Base-by-base conservation (phyloP, 2,329 filamentous ascomycete genomes). In the Mycosphaerella arachidis region DNA sequence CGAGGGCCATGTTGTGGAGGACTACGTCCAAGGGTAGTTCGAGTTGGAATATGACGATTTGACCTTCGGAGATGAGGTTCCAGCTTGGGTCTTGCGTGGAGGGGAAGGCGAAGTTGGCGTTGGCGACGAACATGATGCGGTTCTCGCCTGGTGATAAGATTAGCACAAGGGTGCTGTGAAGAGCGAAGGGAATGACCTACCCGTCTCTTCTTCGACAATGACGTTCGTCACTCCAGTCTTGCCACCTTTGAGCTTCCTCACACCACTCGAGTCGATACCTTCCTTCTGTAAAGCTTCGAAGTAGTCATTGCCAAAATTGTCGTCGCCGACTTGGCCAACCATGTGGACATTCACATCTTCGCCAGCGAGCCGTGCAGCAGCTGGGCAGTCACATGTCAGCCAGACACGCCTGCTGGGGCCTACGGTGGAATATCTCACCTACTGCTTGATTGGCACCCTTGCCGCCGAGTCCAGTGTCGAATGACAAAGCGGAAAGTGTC, bases 381-480 rank as follows among this genome's bases (percentile, higher is more conserved):
- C 50, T 52, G 4, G 9, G 16, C 1, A 58, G 64, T 67, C 58
- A 96, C 90, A 48, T 16, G 81, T 82, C 77, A 94, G 93, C 84
- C 84, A 85, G 66, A 80, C 86, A 53, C 90, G 83, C 12, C 7
- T 35, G 8, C 7, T 35, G 31, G 2, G 31, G 31, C 2, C 31
- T 12, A 12, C 7, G 31, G 43, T 24, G 24, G 30, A 20, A 5
- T 1, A 4, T 52, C 50, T 20, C 16, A 52, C 50, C 50, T 58
- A 96, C 89, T 61, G 92, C 92, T 79, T 97, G 93, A 79, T 97
- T 97, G 62, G 92, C 92, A 65, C 93, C 93, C 78, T 99, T 99
- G 59, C 94, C 93, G 69, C 93, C 94, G 31, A 89, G 87, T 48
- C 89, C 92, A 37, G 88, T 91, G 71, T 83, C 83, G 77, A 96